Percentiles rank a stretch among this genome's conserved stretches.
Evolutionary conservation across 192 early-diverging fungal genomes (phyloP).

Genomic region (Coemansia sp.): DNA sequence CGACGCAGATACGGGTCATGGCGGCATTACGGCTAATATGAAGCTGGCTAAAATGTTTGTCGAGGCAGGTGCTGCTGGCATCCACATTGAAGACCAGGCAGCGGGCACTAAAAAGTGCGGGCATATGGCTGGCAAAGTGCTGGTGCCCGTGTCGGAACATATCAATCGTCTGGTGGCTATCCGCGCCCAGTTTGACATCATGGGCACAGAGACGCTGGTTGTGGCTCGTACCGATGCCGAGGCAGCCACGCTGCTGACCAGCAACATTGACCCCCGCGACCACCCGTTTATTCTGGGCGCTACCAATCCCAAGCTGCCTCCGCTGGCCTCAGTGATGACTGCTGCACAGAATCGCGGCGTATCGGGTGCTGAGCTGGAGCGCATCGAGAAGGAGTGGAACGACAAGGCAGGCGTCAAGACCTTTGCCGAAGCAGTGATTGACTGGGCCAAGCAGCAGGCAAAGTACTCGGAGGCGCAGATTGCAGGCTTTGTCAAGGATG

Average conservation of each 20-base stretch:
- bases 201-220: constrained; percentile 92
- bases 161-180: constrained; percentile 94
- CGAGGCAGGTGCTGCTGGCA: constrained; percentile 92
- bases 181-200: constrained; percentile 96
- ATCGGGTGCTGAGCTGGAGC: constrained; percentile 69
- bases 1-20: constrained; percentile 97
- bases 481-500: constrained; percentile 41
- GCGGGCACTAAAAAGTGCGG: constrained; percentile 98
- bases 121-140: constrained; percentile 98
- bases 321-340: constrained; percentile 71
- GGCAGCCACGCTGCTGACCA: constrained; percentile 93
- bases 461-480: constrained; percentile 54
- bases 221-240: constrained; percentile 96
- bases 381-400: constrained; percentile 84
- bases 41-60: constrained; percentile 97
- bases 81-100: constrained; percentile 92
- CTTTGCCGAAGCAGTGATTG: constrained; percentile 76
- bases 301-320: constrained; percentile 77
- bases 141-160: constrained; percentile 97
- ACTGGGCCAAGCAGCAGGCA: constrained; percentile 56
- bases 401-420: constrained; percentile 75
- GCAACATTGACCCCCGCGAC: constrained; percentile 94
- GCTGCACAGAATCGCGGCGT: constrained; percentile 75
- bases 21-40: constrained; percentile 97
- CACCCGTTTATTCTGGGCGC: constrained; percentile 94